Evolutionary conservation across 2,329 filamentous ascomycete species (phyloP).

Genomic region (Ceratocystis alfenasii): DNA sequence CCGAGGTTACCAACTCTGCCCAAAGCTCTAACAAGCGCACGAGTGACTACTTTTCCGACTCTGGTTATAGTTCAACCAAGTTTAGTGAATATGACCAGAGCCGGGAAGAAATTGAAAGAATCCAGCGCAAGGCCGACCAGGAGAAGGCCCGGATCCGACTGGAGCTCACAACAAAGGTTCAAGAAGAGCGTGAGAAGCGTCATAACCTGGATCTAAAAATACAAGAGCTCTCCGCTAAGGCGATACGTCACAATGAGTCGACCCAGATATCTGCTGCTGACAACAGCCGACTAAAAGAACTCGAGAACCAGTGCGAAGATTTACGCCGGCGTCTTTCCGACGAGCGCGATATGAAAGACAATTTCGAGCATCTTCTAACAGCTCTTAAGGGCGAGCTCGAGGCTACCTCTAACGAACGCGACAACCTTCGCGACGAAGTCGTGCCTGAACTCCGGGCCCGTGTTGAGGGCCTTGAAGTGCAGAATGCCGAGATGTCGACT

Average conservation of each 20-base stretch:
- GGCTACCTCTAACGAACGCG: slow-evolving; percentile 72
- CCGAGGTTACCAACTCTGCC: slow-evolving; percentile 51
- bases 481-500: slow-evolving; percentile 59
- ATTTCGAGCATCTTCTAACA: slow-evolving; percentile 81
- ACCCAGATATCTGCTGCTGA: slow-evolving; percentile 46
- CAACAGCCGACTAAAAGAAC: slow-evolving; percentile 55
- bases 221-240: slow-evolving; percentile 65
- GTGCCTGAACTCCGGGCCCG: slow-evolving; percentile 66
- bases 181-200: slow-evolving; percentile 69
- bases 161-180: slow-evolving; percentile 72
- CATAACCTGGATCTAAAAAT: slow-evolving; percentile 73
- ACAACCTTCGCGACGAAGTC: slow-evolving; percentile 81
- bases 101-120: slow-evolving; percentile 64
- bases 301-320: slow-evolving; percentile 72
- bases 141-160: slow-evolving; percentile 78
- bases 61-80: slow-evolving; percentile 74
- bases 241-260: slow-evolving; percentile 49
- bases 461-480: slow-evolving; percentile 64
- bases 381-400: slow-evolving; percentile 75
- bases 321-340: slow-evolving; percentile 69
- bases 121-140: slow-evolving; percentile 76
- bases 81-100: slow-evolving; percentile 54
- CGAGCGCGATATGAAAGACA: slow-evolving; percentile 77
- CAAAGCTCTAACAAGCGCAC: slow-evolving; percentile 56
- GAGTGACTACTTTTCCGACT: slow-evolving; percentile 97